phyloP scores from a whole-genome alignment of 2,329 filamentous ascomycete genomes.

The Hypoxylon sp. region DNA sequence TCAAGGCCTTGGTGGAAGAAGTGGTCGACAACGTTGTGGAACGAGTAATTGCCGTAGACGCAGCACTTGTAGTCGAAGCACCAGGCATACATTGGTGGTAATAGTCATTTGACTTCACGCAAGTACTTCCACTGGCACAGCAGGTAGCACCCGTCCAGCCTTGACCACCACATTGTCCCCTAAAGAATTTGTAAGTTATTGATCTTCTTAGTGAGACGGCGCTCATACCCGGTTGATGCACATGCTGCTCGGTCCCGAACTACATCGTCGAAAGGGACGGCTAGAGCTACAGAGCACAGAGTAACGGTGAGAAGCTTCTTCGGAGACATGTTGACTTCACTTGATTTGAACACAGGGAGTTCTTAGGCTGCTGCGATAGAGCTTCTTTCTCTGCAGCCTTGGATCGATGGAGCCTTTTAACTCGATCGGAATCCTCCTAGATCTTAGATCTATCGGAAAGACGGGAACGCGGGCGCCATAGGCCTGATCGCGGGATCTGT shows the following conservation, averaged over 20 bases:
- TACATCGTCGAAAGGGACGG: constrained; percentile 54
- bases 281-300: constrained; percentile 55
- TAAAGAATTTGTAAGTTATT: constrained; percentile 32
- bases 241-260: constrained; percentile 55
- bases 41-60: constrained; percentile 32
- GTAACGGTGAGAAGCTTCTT: constrained; percentile 53
- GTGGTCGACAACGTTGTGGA: constrained; percentile 19
- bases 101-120: constrained; percentile 46
- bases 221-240: constrained; percentile 51
- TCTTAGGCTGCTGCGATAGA: constrained; percentile 30
- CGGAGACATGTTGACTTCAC: constrained; percentile 44
- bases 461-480: constrained; percentile 39
- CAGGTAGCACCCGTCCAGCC: constrained; percentile 60
- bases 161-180: constrained; percentile 61
- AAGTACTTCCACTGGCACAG: constrained; percentile 57
- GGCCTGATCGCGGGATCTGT: constrained; percentile 16
- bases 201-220: neutral
- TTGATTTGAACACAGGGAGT: constrained; percentile 14
- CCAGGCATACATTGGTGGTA: constrained; percentile 44
- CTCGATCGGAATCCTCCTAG: neutral
- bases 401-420: constrained; percentile 18
- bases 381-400: neutral
- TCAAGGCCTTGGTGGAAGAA: constrained; percentile 49
- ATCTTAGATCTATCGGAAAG: constrained; percentile 38
- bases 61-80: constrained; percentile 27